Evolutionary conservation across 257 asterid genomes (phyloP).

Genomic region (Solanum commersonii): DNA sequence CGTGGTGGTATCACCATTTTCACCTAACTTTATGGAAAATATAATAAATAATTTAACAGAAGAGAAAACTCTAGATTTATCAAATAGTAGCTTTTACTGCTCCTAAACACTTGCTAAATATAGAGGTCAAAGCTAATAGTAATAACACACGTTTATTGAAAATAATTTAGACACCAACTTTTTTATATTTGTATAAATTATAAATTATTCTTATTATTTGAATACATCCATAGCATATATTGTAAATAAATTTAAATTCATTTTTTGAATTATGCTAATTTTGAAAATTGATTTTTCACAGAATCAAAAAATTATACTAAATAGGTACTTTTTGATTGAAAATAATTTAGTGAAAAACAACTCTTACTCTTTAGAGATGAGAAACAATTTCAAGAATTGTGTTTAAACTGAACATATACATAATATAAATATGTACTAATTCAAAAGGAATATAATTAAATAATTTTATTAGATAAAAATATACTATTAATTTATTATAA

Average conservation of each 20-base stretch:
- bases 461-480: no score
- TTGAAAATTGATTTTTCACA: neutral
- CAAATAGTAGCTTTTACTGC: neutral
- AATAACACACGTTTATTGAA: neutral
- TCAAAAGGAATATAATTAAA: no score
- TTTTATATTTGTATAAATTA: neutral
- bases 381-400: neutral
- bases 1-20: no score
- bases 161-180: neutral
- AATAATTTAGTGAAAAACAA: neutral
- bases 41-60: neutral
- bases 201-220: neutral
- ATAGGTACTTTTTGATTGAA: no score
- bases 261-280: neutral
- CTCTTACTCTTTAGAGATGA: neutral
- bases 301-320: no score
- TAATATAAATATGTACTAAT: no score
- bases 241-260: neutral
- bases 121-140: neutral
- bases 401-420: neutral
- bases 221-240: neutral
- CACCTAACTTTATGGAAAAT: neutral
- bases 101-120: neutral
- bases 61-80: neutral
- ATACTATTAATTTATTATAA: no score